Conservation (phyloP, 2,329 filamentous ascomycete species). For the Aspergillus quadricinctus region DNA sequence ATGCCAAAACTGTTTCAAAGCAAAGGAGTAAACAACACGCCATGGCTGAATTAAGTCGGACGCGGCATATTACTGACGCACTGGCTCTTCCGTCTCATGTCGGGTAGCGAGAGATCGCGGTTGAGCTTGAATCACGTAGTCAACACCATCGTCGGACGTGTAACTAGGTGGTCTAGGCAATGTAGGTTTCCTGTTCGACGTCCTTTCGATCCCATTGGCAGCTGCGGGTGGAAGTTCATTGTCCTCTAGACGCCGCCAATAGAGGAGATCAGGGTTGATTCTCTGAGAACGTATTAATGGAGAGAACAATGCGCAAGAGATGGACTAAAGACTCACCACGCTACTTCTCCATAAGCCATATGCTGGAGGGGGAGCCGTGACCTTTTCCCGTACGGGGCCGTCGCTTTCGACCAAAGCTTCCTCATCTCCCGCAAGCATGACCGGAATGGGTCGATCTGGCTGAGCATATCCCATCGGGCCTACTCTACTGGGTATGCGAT, state of each 20-base stretch:
- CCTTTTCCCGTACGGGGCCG: constrained; percentile 51
- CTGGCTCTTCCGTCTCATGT: constrained; percentile 2
- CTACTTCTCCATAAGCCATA: constrained; percentile 83
- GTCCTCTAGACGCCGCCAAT: constrained; percentile 66
- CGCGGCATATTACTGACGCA: neutral
- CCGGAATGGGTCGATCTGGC: constrained; percentile 68
- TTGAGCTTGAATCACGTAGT: constrained; percentile 65
- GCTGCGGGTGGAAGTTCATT: neutral
- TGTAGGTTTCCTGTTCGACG: constrained; percentile 17
- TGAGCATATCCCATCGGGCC: constrained; percentile 63
- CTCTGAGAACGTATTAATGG: constrained; percentile 43
- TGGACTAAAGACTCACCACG: constrained; percentile 56
- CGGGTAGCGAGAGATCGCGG: constrained; percentile 54
- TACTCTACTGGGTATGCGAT: constrained; percentile 45
- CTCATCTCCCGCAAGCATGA: constrained; percentile 70
- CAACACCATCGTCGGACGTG: constrained; percentile 67
- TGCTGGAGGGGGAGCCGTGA: constrained; percentile 63
- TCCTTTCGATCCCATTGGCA: constrained; percentile 1
- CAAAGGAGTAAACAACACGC: neutral
- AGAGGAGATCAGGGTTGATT: constrained; percentile 74
- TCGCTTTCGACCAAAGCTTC: constrained; percentile 52
- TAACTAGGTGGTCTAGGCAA: constrained; percentile 69
- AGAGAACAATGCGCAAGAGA: neutral
- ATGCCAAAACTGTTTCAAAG: neutral
- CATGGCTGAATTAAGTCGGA: neutral